Percentiles rank a stretch among this genome's conserved stretches.
phyloP scores from a whole-genome alignment of 768 basidiomycete species.

The Serpula lacrymans region DNA sequence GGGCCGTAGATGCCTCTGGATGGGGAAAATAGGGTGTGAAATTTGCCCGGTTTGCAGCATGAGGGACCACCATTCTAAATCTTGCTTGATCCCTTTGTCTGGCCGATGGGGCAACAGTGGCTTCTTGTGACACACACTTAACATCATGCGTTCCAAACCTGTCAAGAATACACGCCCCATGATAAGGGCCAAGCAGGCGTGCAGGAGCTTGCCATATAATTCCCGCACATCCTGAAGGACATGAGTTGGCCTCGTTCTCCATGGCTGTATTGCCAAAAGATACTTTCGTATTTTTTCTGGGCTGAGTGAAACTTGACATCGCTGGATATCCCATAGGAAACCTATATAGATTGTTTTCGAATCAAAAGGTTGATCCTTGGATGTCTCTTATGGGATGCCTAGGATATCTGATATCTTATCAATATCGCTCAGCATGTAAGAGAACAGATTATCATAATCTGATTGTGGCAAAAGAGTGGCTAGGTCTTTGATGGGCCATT shows the following conservation, averaged over 20 bases:
- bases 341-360: constrained; percentile 23
- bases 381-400: constrained; percentile 26
- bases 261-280: constrained; percentile 20
- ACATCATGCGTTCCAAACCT: constrained; percentile 33
- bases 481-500: constrained; percentile 16
- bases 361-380: constrained; percentile 26
- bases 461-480: constrained; percentile 6
- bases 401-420: constrained; percentile 27
- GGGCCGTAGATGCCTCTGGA: constrained; percentile 30
- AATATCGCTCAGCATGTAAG: constrained; percentile 32
- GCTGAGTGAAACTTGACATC: constrained; percentile 17
- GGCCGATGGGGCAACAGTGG: constrained; percentile 27
- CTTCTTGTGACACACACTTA: constrained; percentile 21
- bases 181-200: constrained; percentile 28
- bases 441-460: constrained; percentile 4
- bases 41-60: background rate
- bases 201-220: constrained; percentile 40
- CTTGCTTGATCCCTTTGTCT: background rate
- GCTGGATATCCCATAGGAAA: constrained; percentile 27
- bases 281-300: constrained; percentile 25
- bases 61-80: background rate
- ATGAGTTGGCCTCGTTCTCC: constrained; percentile 20
- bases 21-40: constrained; percentile 33
- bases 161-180: constrained; percentile 36
- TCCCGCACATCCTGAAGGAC: constrained; percentile 28